Evolutionary conservation across 2,329 filamentous ascomycete genomes (phyloP).

Genomic region (Alternaria conjuncta): DNA sequence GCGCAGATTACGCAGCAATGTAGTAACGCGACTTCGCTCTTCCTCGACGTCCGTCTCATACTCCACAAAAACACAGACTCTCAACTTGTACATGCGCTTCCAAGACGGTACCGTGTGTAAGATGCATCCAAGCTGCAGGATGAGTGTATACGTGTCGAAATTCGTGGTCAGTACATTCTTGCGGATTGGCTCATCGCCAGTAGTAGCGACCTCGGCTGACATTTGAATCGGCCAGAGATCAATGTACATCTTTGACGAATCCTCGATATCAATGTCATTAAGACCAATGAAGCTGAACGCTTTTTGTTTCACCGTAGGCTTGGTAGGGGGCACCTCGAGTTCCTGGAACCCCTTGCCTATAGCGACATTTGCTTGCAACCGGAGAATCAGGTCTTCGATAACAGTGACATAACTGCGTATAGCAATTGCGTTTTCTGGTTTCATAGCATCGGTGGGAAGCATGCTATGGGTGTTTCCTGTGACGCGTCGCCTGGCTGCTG

Average conservation of each 20-base stretch:
- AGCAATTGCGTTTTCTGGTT: conserved; percentile 71
- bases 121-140: conserved; percentile 85
- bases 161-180: conserved; percentile 80
- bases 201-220: conserved; percentile 79
- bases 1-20: conserved; percentile 78
- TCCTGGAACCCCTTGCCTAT: conserved; percentile 81
- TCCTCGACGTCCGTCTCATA: conserved; percentile 85
- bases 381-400: conserved; percentile 79
- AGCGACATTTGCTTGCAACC: conserved; percentile 82
- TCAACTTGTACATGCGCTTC: conserved; percentile 74
- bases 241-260: conserved; percentile 76
- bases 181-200: conserved; percentile 49
- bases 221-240: conserved; percentile 94
- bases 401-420: conserved; percentile 80
- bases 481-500: conserved; percentile 51
- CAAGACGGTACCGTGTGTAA: conserved; percentile 80
- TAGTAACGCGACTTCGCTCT: conserved; percentile 73
- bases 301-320: conserved; percentile 37
- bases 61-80: conserved; percentile 87
- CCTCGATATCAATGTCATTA: conserved; percentile 53
- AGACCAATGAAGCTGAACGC: conserved; percentile 34
- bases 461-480: conserved; percentile 61
- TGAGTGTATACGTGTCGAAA: conserved; percentile 90
- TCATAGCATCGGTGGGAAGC: conserved; percentile 73
- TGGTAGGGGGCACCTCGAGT: conserved; percentile 69